These are phyloP conservation scores for Tricholoma sp. DNA, from an alignment of 768 basidiomycete species.

Conservation along the genomic window DNA sequence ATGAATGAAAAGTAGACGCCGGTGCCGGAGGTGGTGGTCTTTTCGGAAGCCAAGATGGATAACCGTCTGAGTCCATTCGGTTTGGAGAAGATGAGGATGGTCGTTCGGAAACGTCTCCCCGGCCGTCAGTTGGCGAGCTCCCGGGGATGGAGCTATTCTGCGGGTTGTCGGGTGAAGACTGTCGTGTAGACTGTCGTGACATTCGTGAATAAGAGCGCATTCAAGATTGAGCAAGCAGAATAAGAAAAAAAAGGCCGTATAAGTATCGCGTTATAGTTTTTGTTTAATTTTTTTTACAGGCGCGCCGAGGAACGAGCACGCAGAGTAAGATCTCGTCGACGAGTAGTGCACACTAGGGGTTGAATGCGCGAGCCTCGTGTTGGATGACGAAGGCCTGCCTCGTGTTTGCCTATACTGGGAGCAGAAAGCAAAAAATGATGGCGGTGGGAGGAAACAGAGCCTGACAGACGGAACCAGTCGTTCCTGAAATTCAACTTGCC, in stretches of 20 bases:
- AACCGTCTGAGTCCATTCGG: constrained; percentile 54
- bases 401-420: constrained; percentile 43
- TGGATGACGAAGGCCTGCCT: constrained; percentile 34
- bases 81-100: constrained; percentile 28
- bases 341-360: constrained; percentile 15
- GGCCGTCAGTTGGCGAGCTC: constrained; percentile 18
- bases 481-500: constrained; percentile 22
- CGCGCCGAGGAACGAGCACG: constrained; percentile 18
- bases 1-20: constrained; percentile 62
- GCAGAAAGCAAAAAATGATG: constrained; percentile 14
- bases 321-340: constrained; percentile 10
- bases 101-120: constrained; percentile 19
- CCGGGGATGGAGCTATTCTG: constrained; percentile 20
- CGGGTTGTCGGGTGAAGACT: constrained; percentile 24
- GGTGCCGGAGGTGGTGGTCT: constrained; percentile 76
- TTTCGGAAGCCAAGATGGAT: constrained; percentile 81
- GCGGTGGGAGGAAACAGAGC: constrained; percentile 10
- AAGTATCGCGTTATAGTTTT: constrained; percentile 27
- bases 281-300: constrained; percentile 11
- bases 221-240: constrained; percentile 4
- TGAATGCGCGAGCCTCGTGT: constrained; percentile 44
- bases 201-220: constrained; percentile 29
- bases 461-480: constrained; percentile 9
- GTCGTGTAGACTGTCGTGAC: constrained; percentile 34
- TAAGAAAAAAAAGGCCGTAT: constrained; percentile 5